Evolutionary conservation across 768 basidiomycete species (phyloP), one percentile per base, ranked within the genome.

Genomic region (Rhodosporidiobolus sp.): DNA sequence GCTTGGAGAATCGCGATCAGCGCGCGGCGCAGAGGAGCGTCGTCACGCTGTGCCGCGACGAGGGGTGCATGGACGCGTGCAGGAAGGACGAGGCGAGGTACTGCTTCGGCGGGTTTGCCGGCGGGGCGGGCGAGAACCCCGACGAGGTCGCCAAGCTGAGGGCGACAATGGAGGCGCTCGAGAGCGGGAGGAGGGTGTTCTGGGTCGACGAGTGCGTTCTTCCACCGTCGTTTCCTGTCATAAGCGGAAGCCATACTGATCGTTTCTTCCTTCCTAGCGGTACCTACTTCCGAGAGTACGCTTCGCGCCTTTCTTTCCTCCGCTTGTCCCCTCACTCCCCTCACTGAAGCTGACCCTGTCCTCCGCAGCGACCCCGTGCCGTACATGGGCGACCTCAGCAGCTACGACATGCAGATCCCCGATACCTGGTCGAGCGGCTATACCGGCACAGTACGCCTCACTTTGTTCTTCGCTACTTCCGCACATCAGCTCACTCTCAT

Each of bases 321-420:
- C n/a, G 3, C 26, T 3, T 28, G 10, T 53, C 1, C 16, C n/a
- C 30, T 16, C 22, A 24, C 10, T 22, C 38, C 4, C 3, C 14
- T 28, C 26, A 19, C 5, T n/a, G n/a, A n/a, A n/a, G n/a, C n/a
- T n/a, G n/a, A n/a, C 11, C 24, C 16, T n/a, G 9, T 19, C 20
- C 24, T 32, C 32, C 35, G 17, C 56, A 69, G 67, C 9, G 68
- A 69, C 24, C 62, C 68, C 0, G 62, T 59, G 2, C 62, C 68
- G 0, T 64, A 50, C 49, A 63, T 69, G 62, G 62, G 62, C 26
- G 62, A 57, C 43, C 50, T 69, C 24, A 20, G 35, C 12, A 38
- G 28, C 28, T 69, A 46, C 58, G 68, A 69, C 63, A 19, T 69
- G 38, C 68, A 69, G 30, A 69, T 69, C 38, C 68, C 68, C 8